Conservation (phyloP, 2,329 filamentous ascomycete genomes). For the Cladobotryum protrusum region DNA sequence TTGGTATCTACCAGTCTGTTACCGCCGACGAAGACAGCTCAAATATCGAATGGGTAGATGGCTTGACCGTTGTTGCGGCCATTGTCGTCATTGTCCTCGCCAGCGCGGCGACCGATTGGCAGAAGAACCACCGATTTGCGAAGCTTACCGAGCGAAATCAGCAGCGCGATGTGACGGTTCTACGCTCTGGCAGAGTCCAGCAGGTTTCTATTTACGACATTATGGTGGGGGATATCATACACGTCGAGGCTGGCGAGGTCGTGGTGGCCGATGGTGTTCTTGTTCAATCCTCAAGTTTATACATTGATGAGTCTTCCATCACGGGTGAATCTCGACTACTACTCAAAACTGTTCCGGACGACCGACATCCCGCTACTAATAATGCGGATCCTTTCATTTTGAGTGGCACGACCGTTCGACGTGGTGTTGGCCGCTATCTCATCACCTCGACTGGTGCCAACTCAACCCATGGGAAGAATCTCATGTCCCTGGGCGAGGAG, state of each 20-base stretch:
- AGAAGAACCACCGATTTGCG: constrained; percentile 75
- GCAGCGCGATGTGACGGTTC: constrained; percentile 65
- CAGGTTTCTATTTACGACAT: constrained; percentile 67
- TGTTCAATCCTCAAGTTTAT: constrained; percentile 44
- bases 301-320: constrained; percentile 70
- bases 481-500: constrained; percentile 72
- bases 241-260: constrained; percentile 66
- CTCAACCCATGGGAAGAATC: constrained; percentile 68
- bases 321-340: constrained; percentile 71
- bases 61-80: constrained; percentile 70
- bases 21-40: constrained; percentile 44
- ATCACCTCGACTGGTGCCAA: constrained; percentile 69
- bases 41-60: constrained; percentile 74
- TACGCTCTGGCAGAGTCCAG: constrained; percentile 65
- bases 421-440: constrained; percentile 69
- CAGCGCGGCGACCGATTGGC: constrained; percentile 74
- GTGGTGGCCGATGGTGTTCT: constrained; percentile 66
- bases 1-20: constrained; percentile 69
- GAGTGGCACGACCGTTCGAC: constrained; percentile 70
- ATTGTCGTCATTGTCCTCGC: constrained; percentile 71
- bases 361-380: constrained; percentile 49
- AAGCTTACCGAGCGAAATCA: constrained; percentile 77
- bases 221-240: constrained; percentile 66
- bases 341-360: constrained; percentile 55
- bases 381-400: constrained; percentile 70